Conservation (phyloP, 306 rosid species). For the Cucumis sativus region Cucumber_9930_V3 NC_026659.2:10696501-10697000, state of each 20-base stretch:
- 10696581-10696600: constrained; percentile 94
- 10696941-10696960: constrained; percentile 61
- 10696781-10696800: too few species aligned
- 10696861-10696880: constrained; percentile 91
- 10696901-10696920: constrained; percentile 87
- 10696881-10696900: constrained; percentile 95
- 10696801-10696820: too few species aligned
- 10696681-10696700: too few species aligned
- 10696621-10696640: background rate
- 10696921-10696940: constrained; percentile 72
- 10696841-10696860: background rate
- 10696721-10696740: too few species aligned
- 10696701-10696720: too few species aligned
- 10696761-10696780: too few species aligned
- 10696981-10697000: background rate
- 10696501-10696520: constrained; percentile 64
- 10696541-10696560: constrained; percentile 47
- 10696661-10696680: too few species aligned
- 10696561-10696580: constrained; percentile 65
- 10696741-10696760: too few species aligned
- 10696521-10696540: constrained; percentile 76
- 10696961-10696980: constrained; percentile 77
- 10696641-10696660: background rate
- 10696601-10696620: constrained; percentile 87
- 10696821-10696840: background rate